Conservation (phyloP, 2,329 filamentous ascomycete species). For the Westerdykella sp. region DNA sequence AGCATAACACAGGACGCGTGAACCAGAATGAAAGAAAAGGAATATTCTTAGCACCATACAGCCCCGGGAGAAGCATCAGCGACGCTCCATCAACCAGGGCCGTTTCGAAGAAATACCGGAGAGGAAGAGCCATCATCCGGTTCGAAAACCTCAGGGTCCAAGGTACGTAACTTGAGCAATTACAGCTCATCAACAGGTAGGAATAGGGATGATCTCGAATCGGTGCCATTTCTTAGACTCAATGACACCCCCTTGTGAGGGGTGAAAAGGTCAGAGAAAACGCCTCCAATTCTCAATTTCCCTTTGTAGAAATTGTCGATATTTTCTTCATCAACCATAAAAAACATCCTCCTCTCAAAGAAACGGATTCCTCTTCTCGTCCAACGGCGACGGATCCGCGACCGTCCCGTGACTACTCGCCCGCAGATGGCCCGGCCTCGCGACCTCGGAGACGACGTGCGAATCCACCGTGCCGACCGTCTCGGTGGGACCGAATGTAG, state of each 20-base stretch:
- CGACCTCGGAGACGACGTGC: slow-evolving; percentile 38
- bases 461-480: slow-evolving; percentile 41
- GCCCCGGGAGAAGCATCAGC: slow-evolving; percentile 27
- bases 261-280: slow-evolving; percentile 43
- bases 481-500: slow-evolving; percentile 34
- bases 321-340: slow-evolving; percentile 26
- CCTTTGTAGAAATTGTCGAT: neutral
- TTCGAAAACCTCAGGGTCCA: slow-evolving; percentile 33
- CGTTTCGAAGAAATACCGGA: slow-evolving; percentile 16
- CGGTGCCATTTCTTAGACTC: slow-evolving; percentile 36
- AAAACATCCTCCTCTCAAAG: slow-evolving; percentile 38
- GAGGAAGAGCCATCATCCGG: slow-evolving; percentile 32
- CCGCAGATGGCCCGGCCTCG: slow-evolving; percentile 40
- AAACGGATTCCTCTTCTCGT: slow-evolving; percentile 33
- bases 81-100: slow-evolving; percentile 37
- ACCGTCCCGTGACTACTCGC: slow-evolving; percentile 43
- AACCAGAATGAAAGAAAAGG: slow-evolving; percentile 28
- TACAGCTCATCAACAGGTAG: slow-evolving; percentile 33
- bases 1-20: slow-evolving; percentile 31
- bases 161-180: slow-evolving; percentile 40
- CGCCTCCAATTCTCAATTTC: slow-evolving; percentile 35
- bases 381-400: slow-evolving; percentile 38
- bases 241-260: slow-evolving; percentile 25
- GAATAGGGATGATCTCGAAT: no score
- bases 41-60: slow-evolving; percentile 27